Percentiles rank a stretch among this genome's conserved stretches.
Evolutionary conservation across 2,329 filamentous ascomycete species (phyloP).

Genomic region (Hymenoscyphus repandus): DNA sequence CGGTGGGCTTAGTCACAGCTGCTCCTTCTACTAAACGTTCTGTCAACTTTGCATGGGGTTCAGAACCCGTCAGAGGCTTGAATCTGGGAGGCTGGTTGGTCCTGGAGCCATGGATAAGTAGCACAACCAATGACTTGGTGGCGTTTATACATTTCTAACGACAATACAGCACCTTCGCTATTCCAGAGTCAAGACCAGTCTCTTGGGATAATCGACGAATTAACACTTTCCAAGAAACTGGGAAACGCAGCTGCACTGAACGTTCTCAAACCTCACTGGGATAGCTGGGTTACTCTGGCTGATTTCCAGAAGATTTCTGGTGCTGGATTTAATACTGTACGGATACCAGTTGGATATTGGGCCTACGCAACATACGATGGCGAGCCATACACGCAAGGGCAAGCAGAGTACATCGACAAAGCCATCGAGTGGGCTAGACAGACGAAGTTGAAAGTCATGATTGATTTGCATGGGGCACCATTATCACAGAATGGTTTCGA

Average conservation of each 20-base stretch:
- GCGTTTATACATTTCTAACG: slow-evolving; percentile 1
- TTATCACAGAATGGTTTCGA: slow-evolving; percentile 57
- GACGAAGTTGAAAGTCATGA: slow-evolving; percentile 49
- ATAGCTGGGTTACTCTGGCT: slow-evolving; percentile 28
- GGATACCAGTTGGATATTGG: slow-evolving; percentile 56
- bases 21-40: slow-evolving; percentile 19
- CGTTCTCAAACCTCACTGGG: slow-evolving; percentile 47
- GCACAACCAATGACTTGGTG: too few relatives aligned
- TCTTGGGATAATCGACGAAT: slow-evolving; percentile 31
- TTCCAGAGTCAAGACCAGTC: slow-evolving; percentile 37
- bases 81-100: slow-evolving; percentile 35
- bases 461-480: slow-evolving; percentile 54
- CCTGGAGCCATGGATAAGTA: slow-evolving; percentile 1
- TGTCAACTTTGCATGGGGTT: slow-evolving; percentile 43
- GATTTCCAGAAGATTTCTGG: slow-evolving; percentile 53
- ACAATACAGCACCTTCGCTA: slow-evolving; percentile 41
- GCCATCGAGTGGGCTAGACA: slow-evolving; percentile 52
- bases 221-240: slow-evolving; percentile 37
- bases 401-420: slow-evolving; percentile 47
- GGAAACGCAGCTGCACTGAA: slow-evolving; percentile 41
- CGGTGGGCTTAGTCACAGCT: slow-evolving; percentile 2
- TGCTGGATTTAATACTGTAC: slow-evolving; percentile 53
- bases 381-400: slow-evolving; percentile 46
- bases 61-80: slow-evolving; percentile 39
- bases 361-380: slow-evolving; percentile 46